Evolutionary conservation across 1,139 yeast genomes (phyloP).

Genomic region (Saccharomyces uvarum): DNA sequence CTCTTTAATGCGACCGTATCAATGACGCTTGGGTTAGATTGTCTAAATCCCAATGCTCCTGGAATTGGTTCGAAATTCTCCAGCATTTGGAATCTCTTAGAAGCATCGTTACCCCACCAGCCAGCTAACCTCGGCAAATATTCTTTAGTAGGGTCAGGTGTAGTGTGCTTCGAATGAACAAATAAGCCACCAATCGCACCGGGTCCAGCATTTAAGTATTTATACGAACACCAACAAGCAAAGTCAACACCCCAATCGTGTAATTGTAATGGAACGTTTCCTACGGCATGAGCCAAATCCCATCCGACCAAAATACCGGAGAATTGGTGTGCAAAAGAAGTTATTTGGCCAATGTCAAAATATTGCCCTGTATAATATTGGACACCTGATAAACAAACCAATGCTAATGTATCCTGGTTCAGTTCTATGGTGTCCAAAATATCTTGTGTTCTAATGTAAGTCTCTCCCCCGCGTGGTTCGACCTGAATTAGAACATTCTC

Average conservation of each 20-base stretch:
- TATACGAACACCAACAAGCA: slow-evolving; percentile 92
- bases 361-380: slow-evolving; percentile 90
- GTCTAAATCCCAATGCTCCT: slow-evolving; percentile 81
- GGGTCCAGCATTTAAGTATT: slow-evolving; percentile 86
- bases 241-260: slow-evolving; percentile 91
- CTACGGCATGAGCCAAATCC: slow-evolving; percentile 95
- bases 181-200: slow-evolving; percentile 84
- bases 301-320: slow-evolving; percentile 66
- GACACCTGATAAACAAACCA: slow-evolving; percentile 73
- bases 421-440: slow-evolving; percentile 51
- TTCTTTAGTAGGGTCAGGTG: slow-evolving; percentile 31
- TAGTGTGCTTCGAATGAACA: slow-evolving; percentile 51
- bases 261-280: slow-evolving; percentile 66
- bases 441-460: slow-evolving; percentile 53
- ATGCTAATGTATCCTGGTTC: slow-evolving; percentile 56
- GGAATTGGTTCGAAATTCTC: slow-evolving; percentile 71
- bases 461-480: slow-evolving; percentile 49
- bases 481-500: slow-evolving; percentile 59
- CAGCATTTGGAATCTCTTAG: slow-evolving; percentile 68
- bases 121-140: slow-evolving; percentile 74
- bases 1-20: slow-evolving; percentile 67
- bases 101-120: slow-evolving; percentile 90
- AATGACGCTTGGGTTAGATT: slow-evolving; percentile 86
- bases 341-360: slow-evolving; percentile 65
- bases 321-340: slow-evolving; percentile 45